Percentiles rank a stretch among this genome's conserved stretches.
Conservation (phyloP, 2,329 filamentous ascomycete species). For the Meredithiella fracta region DNA sequence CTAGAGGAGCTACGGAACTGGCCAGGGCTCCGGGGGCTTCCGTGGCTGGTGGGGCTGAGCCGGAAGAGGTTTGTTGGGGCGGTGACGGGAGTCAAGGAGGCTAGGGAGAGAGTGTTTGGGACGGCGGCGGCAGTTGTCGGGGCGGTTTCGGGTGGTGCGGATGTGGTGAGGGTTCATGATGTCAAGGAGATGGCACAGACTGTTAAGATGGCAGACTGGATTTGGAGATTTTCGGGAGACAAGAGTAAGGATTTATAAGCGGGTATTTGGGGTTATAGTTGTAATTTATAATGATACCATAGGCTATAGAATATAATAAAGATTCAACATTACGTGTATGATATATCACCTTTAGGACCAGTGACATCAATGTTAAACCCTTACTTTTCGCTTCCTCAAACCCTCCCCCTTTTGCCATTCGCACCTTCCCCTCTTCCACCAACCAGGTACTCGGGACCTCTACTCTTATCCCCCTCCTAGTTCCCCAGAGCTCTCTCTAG, state of each 20-base stretch:
- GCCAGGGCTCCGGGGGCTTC: constrained; percentile 50
- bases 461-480: background rate
- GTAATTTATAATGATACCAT: background rate
- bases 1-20: constrained; percentile 47
- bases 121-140: constrained; percentile 80
- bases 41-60: constrained; percentile 81
- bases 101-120: constrained; percentile 60
- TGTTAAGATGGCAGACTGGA: constrained; percentile 78
- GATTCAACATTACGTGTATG: background rate
- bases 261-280: background rate
- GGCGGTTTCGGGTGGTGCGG: constrained; percentile 71
- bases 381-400: background rate
- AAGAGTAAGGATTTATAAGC: no score
- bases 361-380: background rate
- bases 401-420: background rate
- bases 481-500: background rate
- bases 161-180: constrained; percentile 87
- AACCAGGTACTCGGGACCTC: background rate
- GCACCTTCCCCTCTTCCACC: background rate
- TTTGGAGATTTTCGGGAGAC: constrained; percentile 43
- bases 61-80: constrained; percentile 78
- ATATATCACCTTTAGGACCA: background rate
- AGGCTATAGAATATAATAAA: background rate
- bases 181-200: constrained; percentile 74
- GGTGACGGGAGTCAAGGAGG: constrained; percentile 57